Percentiles rank a stretch among this genome's conserved stretches.
phyloP scores from a whole-genome alignment of 768 basidiomycete genomes.

The Tylopilus intermedius region DNA sequence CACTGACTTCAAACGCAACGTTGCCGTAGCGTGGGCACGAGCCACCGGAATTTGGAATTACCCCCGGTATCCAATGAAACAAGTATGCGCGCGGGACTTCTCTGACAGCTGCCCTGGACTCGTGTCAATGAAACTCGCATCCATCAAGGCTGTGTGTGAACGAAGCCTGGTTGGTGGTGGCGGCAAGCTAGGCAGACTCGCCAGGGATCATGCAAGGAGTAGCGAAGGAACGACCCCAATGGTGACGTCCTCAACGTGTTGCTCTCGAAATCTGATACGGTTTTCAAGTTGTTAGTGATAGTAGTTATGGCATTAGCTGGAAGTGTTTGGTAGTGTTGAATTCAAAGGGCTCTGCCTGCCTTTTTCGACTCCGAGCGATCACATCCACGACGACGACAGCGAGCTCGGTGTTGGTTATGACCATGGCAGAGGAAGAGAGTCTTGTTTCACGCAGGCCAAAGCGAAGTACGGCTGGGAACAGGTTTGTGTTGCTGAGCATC shows the following conservation, averaged over 20 bases:
- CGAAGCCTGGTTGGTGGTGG: neutral
- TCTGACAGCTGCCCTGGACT: too few relatives aligned
- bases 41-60: neutral
- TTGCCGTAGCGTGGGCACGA: neutral
- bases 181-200: neutral
- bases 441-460: constrained; percentile 56
- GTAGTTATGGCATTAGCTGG: neutral
- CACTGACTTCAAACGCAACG: neutral
- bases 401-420: neutral
- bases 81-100: neutral
- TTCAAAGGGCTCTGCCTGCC: constrained; percentile 9
- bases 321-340: constrained; percentile 15
- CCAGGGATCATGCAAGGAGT: neutral
- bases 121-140: too few relatives aligned
- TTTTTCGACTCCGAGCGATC: neutral
- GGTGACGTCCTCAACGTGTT: neutral
- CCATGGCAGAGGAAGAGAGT: constrained; percentile 15
- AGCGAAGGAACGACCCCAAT: neutral
- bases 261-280: neutral
- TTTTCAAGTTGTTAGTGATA: neutral
- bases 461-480: constrained; percentile 75
- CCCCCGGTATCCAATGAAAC: neutral
- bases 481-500: constrained; percentile 37
- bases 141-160: too few relatives aligned
- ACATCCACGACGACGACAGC: neutral